phyloP scores from a whole-genome alignment of 257 asterid species.

The Penstemon davidsonii region DNA sequence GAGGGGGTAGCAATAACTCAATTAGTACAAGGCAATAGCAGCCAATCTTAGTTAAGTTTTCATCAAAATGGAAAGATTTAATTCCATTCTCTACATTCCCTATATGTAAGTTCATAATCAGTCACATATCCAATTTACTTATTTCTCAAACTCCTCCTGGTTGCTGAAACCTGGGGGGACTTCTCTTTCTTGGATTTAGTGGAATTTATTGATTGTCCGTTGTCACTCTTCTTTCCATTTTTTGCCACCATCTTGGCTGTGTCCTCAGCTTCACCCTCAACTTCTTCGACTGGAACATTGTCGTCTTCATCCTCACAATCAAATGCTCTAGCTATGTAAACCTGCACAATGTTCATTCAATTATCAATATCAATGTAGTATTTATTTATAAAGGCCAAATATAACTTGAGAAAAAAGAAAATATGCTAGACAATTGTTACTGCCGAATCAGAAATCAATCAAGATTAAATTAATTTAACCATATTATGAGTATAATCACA shows the following conservation, averaged over 20 bases:
- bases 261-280: constrained; percentile 37
- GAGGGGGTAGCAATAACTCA: neutral
- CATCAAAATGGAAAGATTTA: neutral
- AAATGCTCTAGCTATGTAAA: constrained; percentile 60
- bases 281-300: constrained; percentile 19
- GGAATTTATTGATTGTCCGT: constrained; percentile 18
- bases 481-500: neutral
- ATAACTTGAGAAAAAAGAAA: neutral
- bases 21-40: neutral
- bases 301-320: constrained; percentile 25
- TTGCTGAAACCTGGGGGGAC: constrained; percentile 31
- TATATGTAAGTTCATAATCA: neutral
- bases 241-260: constrained; percentile 26
- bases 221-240: constrained; percentile 20
- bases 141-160: constrained; percentile 48
- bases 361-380: neutral
- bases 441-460: too few relatives aligned
- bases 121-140: constrained; percentile 20
- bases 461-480: too few relatives aligned
- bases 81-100: neutral
- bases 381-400: constrained; percentile 4
- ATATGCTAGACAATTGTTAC: neutral
- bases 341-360: constrained; percentile 39
- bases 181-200: constrained; percentile 29
- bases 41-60: neutral